Base-by-base conservation (phyloP, 1,139 yeast species). In the Schwanniomyces etchellsii region DNA sequence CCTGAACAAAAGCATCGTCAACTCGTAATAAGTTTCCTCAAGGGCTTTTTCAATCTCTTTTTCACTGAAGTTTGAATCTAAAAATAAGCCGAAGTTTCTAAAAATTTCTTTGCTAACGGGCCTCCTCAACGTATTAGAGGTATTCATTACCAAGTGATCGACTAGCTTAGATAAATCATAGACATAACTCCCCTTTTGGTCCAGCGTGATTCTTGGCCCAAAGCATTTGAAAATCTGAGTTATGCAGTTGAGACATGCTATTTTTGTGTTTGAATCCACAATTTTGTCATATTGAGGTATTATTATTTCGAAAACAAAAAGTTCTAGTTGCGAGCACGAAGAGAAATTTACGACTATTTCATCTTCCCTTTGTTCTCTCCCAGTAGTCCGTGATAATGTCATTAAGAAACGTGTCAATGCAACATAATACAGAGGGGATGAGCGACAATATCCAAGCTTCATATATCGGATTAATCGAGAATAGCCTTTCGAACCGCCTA, bases 361-460 rank as follows among this genome's bases (percentile, higher is more conserved):
- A 3, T 44, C 48, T 4, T 42, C 43, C 4, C 36, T 25, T 14
- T 12, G n/a, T 4, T 11, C 10, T 6, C 35, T 27, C 4, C 40
- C 24, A 4, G 32, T 33, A 3, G 41, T 35, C 5, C 24, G 24
- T 7, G 40, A 31, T 18, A 18, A 18, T 13, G 58, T 38, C 5
- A n/a, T 17, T 11, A 27, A 14, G 14, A 27, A 27, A 12, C 11
- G 12, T n/a, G 24, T n/a, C 14, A 64, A 31, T 13, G 47, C 34
- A 2, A 37, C 40, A 43, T 70, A 81, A 43, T 76, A 79, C 0
- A 56, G 40, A 0, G 78, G 68, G 26, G 61, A 60, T 40, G 80
- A 75, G 34, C 64, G 64, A 31, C 79, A 64, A 4, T 72, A 66
- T 0, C 86, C 82, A 11, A 75, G 36, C 11, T 57, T 55, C 18